phyloP scores from a whole-genome alignment of 1,139 yeast genomes.

The Hansenula lynferdii region DNA sequence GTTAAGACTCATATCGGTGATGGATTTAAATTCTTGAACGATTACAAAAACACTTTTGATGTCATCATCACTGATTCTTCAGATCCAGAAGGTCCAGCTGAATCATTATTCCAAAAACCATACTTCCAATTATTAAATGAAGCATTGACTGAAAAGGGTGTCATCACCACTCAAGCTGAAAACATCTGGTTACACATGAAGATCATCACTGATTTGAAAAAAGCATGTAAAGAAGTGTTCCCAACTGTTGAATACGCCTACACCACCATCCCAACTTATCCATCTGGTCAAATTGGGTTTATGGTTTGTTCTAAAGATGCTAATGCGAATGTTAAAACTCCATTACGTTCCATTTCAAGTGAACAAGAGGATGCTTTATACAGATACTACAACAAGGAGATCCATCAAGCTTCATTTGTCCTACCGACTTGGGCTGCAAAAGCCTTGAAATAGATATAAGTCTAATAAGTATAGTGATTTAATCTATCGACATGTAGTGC shows the following conservation, averaged over 20 bases:
- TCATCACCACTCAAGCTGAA: conserved; percentile 89
- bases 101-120: conserved; percentile 77
- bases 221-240: conserved; percentile 73
- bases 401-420: conserved; percentile 83
- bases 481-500: neutral
- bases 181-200: conserved; percentile 85
- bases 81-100: conserved; percentile 98
- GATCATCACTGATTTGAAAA: conserved; percentile 69
- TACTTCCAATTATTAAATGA: conserved; percentile 75
- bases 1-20: conserved; percentile 83
- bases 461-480: neutral
- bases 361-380: conserved; percentile 60
- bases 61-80: conserved; percentile 93
- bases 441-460: conserved; percentile 27
- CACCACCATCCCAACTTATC: conserved; percentile 89
- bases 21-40: conserved; percentile 86
- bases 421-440: conserved; percentile 82
- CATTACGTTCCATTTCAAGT: conserved; percentile 60
- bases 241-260: conserved; percentile 86
- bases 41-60: conserved; percentile 67
- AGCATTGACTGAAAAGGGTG: conserved; percentile 84
- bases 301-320: conserved; percentile 86
- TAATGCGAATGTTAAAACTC: conserved; percentile 55
- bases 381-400: conserved; percentile 73
- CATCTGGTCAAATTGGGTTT: conserved; percentile 91